Evolutionary conservation across 164 flowering plant species (phyloP).

Genomic region (Hamamelis virginiana): DNA sequence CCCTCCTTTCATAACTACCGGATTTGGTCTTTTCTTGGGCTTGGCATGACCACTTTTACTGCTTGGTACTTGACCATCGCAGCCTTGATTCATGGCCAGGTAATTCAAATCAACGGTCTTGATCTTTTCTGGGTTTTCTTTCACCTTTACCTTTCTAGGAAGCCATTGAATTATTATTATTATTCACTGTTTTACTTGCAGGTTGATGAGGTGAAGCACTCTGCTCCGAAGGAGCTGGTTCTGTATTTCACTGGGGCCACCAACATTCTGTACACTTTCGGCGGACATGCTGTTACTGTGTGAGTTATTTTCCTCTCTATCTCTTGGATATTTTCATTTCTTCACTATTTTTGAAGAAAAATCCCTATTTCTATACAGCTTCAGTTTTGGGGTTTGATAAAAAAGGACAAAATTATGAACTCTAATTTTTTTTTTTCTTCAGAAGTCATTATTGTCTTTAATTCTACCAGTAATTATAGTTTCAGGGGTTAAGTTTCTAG

Average conservation of each 20-base stretch:
- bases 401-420: too few species aligned
- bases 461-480: too few species aligned
- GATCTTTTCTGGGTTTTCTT: neutral
- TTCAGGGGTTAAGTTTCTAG: too few species aligned
- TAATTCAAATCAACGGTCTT: constrained; percentile 14
- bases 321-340: neutral
- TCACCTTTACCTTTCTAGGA: neutral
- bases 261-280: constrained; percentile 84
- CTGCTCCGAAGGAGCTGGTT: constrained; percentile 64
- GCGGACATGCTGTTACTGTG: constrained; percentile 95
- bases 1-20: constrained; percentile 90
- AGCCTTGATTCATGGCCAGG: constrained; percentile 79
- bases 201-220: constrained; percentile 71
- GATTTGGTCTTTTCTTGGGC: constrained; percentile 85
- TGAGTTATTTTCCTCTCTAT: constrained; percentile 30
- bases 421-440: too few species aligned
- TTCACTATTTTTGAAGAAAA: neutral
- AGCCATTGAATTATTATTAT: neutral
- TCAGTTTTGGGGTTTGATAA: too few species aligned
- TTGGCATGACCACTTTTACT: constrained; percentile 85
- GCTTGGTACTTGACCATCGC: constrained; percentile 89
- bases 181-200: constrained; percentile 19
- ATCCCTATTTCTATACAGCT: too few species aligned
- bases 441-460: too few species aligned
- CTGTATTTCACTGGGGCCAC: constrained; percentile 81